A percentile compares a stretch with the other conserved stretches of the same genome.
Conservation (phyloP, 2,329 filamentous ascomycete species). For the Colletotrichum musicola region DNA sequence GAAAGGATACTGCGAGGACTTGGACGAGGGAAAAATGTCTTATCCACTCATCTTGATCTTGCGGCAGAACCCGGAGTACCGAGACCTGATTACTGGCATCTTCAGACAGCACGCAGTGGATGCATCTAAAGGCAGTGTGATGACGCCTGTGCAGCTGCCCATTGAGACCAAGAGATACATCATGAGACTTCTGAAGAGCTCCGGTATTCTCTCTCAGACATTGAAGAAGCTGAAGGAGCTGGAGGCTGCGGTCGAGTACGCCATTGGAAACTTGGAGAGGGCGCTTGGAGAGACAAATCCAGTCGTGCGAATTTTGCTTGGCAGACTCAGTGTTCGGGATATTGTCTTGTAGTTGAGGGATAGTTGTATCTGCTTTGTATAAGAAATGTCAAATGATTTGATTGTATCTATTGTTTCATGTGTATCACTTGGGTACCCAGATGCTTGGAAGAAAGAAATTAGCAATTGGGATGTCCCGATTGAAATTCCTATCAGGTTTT, state of each 20-base stretch:
- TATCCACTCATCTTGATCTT: slow-evolving; percentile 45
- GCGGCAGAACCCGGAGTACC: not conserved
- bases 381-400: not conserved
- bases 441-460: no score
- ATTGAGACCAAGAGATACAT: slow-evolving; percentile 8
- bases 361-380: not conserved
- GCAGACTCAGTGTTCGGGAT: slow-evolving; percentile 22
- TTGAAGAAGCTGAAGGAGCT: slow-evolving; percentile 9
- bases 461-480: no score
- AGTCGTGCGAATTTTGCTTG: slow-evolving; percentile 18
- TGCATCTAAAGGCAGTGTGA: not conserved
- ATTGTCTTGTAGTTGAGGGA: not conserved
- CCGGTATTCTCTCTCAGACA: not conserved
- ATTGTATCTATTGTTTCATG: no score
- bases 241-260: slow-evolving; percentile 1
- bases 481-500: no score
- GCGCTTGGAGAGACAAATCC: slow-evolving; percentile 6
- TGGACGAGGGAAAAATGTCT: slow-evolving; percentile 57
- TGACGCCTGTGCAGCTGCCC: not conserved
- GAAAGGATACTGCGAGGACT: slow-evolving; percentile 57
- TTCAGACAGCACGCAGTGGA: slow-evolving; percentile 10
- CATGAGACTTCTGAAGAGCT: slow-evolving; percentile 5
- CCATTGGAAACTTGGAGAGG: slow-evolving; percentile 1
- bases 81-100: slow-evolving; percentile 7
- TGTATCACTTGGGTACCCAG: no score